Evolutionary conservation across 1,284 basidiomycete genomes (phyloP), one percentile per base, ranked within the genome.

Genomic region (Tilletia caries): DNA sequence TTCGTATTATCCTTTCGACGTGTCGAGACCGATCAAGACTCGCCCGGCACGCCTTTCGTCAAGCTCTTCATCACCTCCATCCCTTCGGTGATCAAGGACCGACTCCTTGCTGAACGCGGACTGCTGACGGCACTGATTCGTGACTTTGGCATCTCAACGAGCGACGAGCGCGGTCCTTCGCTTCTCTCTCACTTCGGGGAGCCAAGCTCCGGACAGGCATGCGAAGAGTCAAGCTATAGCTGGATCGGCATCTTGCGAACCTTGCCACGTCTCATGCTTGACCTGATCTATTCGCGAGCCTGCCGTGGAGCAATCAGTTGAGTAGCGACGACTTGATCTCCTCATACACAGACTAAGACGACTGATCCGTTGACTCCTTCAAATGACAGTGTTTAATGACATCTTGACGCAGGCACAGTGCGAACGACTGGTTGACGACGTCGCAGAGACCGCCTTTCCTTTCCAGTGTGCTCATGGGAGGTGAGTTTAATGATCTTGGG

Each of bases 401-500:
- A 72, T 86, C 0, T 86, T 98, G 64, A 88, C 86, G 20, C 68
- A 84, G 2, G 86, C 87, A 43, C 92, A 95, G 79, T 92, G 92
- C 81, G 81, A 87, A 74, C 86, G 86, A 34, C 87, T 98, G 48
- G 85, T 97, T 44, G 75, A 79, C 5, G 87, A 89, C 74, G 86
- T 97, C 27, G 86, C 89, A 2, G 81, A 87, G 70, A 92, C 92
- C 0, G 86, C 87, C 2, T 90, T 92, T 76, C 94, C 95, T 0
- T 96, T 95, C 83, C 91, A 92, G 79, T 98, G 95, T 84, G 95
- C 95, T 20, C 95, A 98, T 84, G 95, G 94, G 0, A 71, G 85
- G 73, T 82, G 52, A 18, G 80, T 67, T 2, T 8, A 10, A 58
- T 58, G 8, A n/a, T 4, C 48, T 27, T 20, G 25, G 20, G n/a